Base-by-base conservation (phyloP, 108 stramenopile species). In the Seminavis robusta region DNA sequence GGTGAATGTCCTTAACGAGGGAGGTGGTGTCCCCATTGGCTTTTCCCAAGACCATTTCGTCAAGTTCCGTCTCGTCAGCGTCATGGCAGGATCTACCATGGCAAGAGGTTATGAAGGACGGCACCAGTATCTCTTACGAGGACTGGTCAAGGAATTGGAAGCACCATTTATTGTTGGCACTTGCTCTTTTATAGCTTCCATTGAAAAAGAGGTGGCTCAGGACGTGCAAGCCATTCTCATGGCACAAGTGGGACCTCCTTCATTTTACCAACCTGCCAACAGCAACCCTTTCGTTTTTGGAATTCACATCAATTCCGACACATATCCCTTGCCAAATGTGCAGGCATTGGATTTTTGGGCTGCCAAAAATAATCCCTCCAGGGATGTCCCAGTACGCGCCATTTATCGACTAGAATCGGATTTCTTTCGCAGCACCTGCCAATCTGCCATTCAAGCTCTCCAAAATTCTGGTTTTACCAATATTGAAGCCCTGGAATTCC, bases 271-370 rank as follows among this genome's bases (percentile, higher is more conserved):
- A 6, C n/a, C n/a, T n/a, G 33, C 13, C 16, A 26, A 30, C 11
- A n/a, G n/a, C n/a, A 79, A 79, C 32, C 67, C 67, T 0, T 77
- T 68, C 28, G 70, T 83, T 0, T 83, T 83, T 54, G 81, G 81
- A 1, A 65, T 79, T 42, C 78, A 79, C 59, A 52, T 83, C 15
- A 56, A 65, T 28, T 66, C 59, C 24, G 71, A 83, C 31, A 42
- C 42, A 3, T 83, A 83, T 43, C 33, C 78, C 16, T 20, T 52
- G 1, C 56, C 70, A 6, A 47, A 65, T 1, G 33, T 77, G 4
- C 70, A 59, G 34, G 31, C 52, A 3, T 42, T 83, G 31, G 21
- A 40, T 5, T 75, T 81, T 55, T 65, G 39, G 40, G 53, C 57
- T 19, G 32, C 49, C 45, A 21, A 42, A 23, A 58, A 66, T 49